Conservation (phyloP, 1,139 yeast genomes). For the Suhomyces yuchorum region DNA sequence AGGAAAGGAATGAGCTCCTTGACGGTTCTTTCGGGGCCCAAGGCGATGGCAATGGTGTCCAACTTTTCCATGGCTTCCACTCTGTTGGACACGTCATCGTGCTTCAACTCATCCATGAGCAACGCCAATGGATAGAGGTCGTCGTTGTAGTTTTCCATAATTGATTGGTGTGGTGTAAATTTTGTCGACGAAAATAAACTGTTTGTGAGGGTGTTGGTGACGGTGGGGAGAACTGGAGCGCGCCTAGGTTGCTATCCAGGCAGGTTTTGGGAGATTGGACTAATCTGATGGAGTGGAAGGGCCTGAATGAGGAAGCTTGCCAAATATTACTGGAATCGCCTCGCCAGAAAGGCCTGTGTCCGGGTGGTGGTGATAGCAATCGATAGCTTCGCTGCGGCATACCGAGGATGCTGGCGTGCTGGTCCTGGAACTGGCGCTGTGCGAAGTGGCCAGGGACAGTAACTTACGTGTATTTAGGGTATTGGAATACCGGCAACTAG, state of each 20-base stretch:
- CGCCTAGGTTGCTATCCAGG: too few relatives aligned
- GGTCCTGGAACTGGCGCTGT: too few relatives aligned
- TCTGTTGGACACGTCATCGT: conserved; percentile 91
- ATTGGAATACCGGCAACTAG: too few relatives aligned
- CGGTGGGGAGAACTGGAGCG: background rate
- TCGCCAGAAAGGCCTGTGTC: too few relatives aligned
- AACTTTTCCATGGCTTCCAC: conserved; percentile 94
- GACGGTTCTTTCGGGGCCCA: conserved; percentile 93
- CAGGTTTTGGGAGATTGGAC: background rate
- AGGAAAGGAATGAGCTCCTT: conserved; percentile 88
- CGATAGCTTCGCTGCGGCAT: too few relatives aligned
- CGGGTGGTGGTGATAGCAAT: too few relatives aligned
- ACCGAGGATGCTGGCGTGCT: too few relatives aligned
- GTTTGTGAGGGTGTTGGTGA: background rate
- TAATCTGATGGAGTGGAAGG: background rate
- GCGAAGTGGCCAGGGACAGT: too few relatives aligned
- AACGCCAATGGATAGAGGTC: conserved; percentile 94
- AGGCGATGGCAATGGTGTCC: conserved; percentile 91
- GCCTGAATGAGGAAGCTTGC: too few relatives aligned
- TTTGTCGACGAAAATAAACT: conserved; percentile 4
- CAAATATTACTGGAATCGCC: too few relatives aligned
- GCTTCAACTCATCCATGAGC: conserved; percentile 91
- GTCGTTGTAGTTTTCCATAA: conserved; percentile 48
- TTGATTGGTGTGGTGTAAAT: conserved; percentile 8
- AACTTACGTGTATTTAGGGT: too few relatives aligned